Evolutionary conservation across 805 yeast genomes (phyloP), one percentile per base, ranked within the genome.

Genomic region (Candida adriatica): DNA sequence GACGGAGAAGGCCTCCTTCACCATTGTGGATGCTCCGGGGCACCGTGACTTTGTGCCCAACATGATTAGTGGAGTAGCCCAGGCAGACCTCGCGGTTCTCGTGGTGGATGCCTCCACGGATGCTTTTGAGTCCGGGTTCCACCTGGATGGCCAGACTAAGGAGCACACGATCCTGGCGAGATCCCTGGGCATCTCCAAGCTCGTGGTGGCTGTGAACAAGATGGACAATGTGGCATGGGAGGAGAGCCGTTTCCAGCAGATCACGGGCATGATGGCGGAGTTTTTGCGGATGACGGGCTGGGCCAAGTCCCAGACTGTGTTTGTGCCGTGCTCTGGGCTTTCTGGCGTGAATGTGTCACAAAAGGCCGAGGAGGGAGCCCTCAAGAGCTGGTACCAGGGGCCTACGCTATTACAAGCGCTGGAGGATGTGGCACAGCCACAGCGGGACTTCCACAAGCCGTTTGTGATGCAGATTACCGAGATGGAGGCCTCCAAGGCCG

Each of bases 31-130:
- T 63, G 94, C 94, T 53, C 94, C 94, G 66, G 95, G 94, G 63
- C 95, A 84, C 81, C 79, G 90, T 70, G 94, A 84, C 75, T 84
- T 83, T 81, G 84, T 84, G 74, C 84, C 85, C 79, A 84, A 84
- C 74, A 84, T 84, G 94, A 84, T 83, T 62, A 83, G 94, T 58
- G 94, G 94, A 78, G 83, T 92, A 52, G 78, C 92, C 55, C 94
- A 85, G 70, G 92, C 94, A 61, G 94, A 83, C 67, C 74, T 92
- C 65, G 94, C 94, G 57, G 77, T 84, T 50, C 75, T 84, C 61
- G 85, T 85, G 58, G 82, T 84, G 62, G 94, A 90, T 60, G 84
- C 88, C 64, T 90, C 92, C 68, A 75, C 75, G 60, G 92, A 92
- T 82, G 94, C 84, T 67, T 84, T 83, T 76, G 94, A 83, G 73